A percentile compares a stretch with the other conserved stretches of the same genome.
These are phyloP conservation scores for Fusarium sp. DNA, from an alignment of 2,329 filamentous ascomycete genomes.

Conservation along the genomic window DNA sequence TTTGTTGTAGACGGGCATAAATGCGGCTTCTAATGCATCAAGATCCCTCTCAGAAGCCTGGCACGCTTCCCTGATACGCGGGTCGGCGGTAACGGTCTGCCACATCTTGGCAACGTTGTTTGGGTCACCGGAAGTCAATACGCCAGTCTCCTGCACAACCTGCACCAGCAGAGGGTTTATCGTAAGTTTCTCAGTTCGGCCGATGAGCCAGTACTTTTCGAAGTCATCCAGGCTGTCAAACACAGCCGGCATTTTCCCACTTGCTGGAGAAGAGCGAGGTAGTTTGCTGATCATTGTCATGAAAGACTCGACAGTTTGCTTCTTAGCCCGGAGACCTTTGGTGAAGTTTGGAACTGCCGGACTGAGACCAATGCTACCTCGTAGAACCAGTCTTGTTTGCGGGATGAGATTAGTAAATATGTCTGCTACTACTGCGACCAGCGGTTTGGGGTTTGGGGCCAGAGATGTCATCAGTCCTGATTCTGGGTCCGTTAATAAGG, in stretches of 20 bases:
- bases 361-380: constrained; percentile 21
- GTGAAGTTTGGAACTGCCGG: constrained; percentile 40
- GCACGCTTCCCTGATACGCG: constrained; percentile 32
- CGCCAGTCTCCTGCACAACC: constrained; percentile 10
- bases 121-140: constrained; percentile 12
- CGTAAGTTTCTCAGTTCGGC: constrained; percentile 7
- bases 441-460: constrained; percentile 43
- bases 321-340: constrained; percentile 28
- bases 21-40: constrained; percentile 50
- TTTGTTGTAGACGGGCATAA: constrained; percentile 53
- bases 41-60: constrained; percentile 16
- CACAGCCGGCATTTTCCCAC: constrained; percentile 4
- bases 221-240: constrained; percentile 43
- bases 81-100: constrained; percentile 13
- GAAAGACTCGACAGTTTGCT: constrained; percentile 41
- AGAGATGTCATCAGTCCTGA: constrained; percentile 23
- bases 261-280: constrained; percentile 12
- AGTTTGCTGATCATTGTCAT: constrained; percentile 28
- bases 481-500: constrained; percentile 50
- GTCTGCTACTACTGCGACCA: constrained; percentile 35
- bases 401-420: constrained; percentile 33
- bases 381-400: constrained; percentile 35
- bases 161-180: constrained; percentile 36
- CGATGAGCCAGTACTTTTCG: constrained; percentile 32
- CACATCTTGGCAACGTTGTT: constrained; percentile 23